Evolutionary conservation across 2,329 filamentous ascomycete genomes (phyloP).

Genomic region (Fusarium sp.): DNA sequence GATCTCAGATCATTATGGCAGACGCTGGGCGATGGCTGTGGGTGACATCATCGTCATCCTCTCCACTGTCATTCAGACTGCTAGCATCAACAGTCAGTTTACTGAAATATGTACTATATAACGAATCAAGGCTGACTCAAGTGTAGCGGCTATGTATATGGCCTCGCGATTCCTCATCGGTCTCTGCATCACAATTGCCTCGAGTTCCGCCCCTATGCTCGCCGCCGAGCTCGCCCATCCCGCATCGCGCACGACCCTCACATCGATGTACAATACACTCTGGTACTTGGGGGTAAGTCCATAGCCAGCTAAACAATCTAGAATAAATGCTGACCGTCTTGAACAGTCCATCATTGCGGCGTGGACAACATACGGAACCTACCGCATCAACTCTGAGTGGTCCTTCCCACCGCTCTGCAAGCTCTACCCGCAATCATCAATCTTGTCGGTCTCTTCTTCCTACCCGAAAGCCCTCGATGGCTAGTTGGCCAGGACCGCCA

Average conservation of each 20-base stretch:
- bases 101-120: too few relatives aligned
- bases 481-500: constrained; percentile 62
- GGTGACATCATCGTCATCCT: constrained; percentile 55
- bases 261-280: constrained; percentile 41
- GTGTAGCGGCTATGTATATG: background rate
- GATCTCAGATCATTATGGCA: constrained; percentile 52
- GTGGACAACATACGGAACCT: constrained; percentile 43
- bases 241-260: constrained; percentile 47
- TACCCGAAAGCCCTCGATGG: constrained; percentile 71
- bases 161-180: constrained; percentile 44
- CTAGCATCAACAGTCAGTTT: constrained; percentile 49
- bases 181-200: constrained; percentile 52
- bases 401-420: constrained; percentile 62
- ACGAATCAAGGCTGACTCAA: background rate
- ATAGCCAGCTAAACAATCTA: accelerated
- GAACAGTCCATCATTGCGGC: constrained; percentile 33
- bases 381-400: constrained; percentile 34
- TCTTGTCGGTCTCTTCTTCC: constrained; percentile 59
- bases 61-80: constrained; percentile 51
- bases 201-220: constrained; percentile 56
- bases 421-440: constrained; percentile 57
- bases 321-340: too few relatives aligned
- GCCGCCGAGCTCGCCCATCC: constrained; percentile 57
- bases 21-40: constrained; percentile 50
- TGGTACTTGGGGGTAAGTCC: constrained; percentile 25